Evolutionary conservation across 352 stramenopile species (phyloP).

Genomic region (Phytophthora europaea): DNA sequence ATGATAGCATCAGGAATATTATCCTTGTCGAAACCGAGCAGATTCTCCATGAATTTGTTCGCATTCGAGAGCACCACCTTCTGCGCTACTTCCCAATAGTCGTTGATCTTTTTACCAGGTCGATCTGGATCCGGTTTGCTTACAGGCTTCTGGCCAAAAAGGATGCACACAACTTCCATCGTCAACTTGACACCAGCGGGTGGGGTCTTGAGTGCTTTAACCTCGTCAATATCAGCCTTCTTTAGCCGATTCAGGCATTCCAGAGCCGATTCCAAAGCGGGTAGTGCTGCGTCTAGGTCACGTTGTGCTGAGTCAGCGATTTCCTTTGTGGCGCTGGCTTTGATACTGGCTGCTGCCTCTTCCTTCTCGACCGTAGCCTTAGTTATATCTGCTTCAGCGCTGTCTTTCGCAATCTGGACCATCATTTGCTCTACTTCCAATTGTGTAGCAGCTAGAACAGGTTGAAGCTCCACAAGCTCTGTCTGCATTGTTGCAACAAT

Average conservation of each 20-base stretch:
- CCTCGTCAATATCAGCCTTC: constrained; percentile 93
- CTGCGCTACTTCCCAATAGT: constrained; percentile 93
- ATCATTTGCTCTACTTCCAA: constrained; percentile 93
- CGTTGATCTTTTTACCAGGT: constrained; percentile 92
- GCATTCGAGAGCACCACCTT: constrained; percentile 93
- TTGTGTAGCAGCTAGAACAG: constrained; percentile 79
- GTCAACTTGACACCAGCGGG: constrained; percentile 92
- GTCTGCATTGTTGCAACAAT: constrained; percentile 89
- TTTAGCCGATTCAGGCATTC: constrained; percentile 93
- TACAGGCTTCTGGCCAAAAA: constrained; percentile 93
- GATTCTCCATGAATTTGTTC: constrained; percentile 93
- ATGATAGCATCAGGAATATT: constrained; percentile 94
- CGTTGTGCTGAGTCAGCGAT: constrained; percentile 91
- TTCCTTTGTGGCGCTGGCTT: constrained; percentile 89
- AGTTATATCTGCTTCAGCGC: constrained; percentile 90
- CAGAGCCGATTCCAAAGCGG: constrained; percentile 87
- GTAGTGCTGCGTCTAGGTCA: constrained; percentile 90
- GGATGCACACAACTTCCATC: constrained; percentile 93
- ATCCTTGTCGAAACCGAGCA: constrained; percentile 94
- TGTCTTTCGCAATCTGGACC: constrained; percentile 91
- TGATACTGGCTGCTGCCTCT: constrained; percentile 88
- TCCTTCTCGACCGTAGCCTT: constrained; percentile 90
- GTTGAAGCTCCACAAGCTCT: constrained; percentile 85
- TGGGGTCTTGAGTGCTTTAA: constrained; percentile 93
- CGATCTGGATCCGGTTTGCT: constrained; percentile 89